These are phyloP conservation scores for Lactarius sanguifluus DNA, from an alignment of 768 basidiomycete species.

Conservation along the genomic window DNA sequence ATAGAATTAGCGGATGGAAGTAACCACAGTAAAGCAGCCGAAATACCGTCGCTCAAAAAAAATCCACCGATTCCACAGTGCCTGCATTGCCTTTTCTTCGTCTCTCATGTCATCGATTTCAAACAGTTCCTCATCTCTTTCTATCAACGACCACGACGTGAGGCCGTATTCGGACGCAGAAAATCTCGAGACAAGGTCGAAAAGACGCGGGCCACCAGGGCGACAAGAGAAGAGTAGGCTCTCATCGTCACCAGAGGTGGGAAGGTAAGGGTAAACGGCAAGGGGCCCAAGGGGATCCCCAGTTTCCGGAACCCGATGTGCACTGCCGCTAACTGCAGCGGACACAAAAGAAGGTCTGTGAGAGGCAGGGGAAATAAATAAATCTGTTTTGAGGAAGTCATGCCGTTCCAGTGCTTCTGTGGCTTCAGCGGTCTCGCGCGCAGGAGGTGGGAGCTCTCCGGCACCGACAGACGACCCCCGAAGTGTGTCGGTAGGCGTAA, in stretches of 20 bases:
- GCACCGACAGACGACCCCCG: background rate
- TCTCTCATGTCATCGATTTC: constrained; percentile 69
- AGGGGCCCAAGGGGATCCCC: constrained; percentile 40
- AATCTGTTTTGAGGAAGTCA: constrained; percentile 4
- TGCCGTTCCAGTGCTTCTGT: background rate
- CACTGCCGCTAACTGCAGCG: background rate
- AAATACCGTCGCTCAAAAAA: constrained; percentile 45
- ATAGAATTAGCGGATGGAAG: background rate
- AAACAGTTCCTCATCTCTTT: constrained; percentile 74
- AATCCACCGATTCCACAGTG: constrained; percentile 78
- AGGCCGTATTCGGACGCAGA: constrained; percentile 63
- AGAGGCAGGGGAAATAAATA: background rate
- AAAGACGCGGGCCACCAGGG: constrained; percentile 62
- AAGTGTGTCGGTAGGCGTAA: background rate
- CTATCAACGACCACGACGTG: constrained; percentile 65
- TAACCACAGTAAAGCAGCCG: background rate
- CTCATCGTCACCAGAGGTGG: constrained; percentile 35
- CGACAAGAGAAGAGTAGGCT: constrained; percentile 61
- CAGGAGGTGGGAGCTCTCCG: background rate
- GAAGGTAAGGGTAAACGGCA: constrained; percentile 51
- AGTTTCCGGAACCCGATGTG: background rate
- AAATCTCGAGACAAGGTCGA: constrained; percentile 60
- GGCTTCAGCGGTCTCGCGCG: background rate
- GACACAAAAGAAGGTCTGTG: constrained; percentile 8
- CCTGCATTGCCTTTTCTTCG: constrained; percentile 77